phyloP scores from a whole-genome alignment of 352 stramenopile genomes.

The Thalassiosira hispida region DNA sequence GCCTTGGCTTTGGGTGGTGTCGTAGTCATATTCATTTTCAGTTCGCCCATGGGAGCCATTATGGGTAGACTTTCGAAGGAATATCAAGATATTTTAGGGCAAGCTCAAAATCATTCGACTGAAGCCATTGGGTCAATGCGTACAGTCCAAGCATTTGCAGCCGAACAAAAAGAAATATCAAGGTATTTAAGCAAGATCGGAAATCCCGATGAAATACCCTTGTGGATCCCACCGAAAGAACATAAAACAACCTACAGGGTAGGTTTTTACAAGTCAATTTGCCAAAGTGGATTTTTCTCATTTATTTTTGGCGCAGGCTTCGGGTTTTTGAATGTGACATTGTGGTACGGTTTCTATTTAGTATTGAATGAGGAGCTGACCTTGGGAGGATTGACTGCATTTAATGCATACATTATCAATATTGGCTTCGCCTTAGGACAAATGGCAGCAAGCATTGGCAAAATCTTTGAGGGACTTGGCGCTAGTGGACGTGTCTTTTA shows the following conservation, averaged over 20 bases:
- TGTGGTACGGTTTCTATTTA: constrained; percentile 92
- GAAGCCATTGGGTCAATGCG: constrained; percentile 81
- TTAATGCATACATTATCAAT: constrained; percentile 93
- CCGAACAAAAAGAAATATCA: constrained; percentile 67
- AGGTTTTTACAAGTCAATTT: constrained; percentile 68
- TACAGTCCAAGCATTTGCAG: constrained; percentile 81
- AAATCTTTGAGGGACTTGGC: constrained; percentile 51
- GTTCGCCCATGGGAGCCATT: constrained; percentile 48
- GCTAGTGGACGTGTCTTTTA: constrained; percentile 57
- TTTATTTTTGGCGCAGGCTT: constrained; percentile 64
- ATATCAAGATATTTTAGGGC: constrained; percentile 68
- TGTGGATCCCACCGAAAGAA: constrained; percentile 57
- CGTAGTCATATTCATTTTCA: constrained; percentile 34
- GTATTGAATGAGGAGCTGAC: constrained; percentile 88
- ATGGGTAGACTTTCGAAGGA: constrained; percentile 50
- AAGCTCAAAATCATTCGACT: constrained; percentile 78
- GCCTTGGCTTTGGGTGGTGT: constrained; percentile 47
- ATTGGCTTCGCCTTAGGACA: constrained; percentile 88
- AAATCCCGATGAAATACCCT: constrained; percentile 53
- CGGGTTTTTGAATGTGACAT: constrained; percentile 88
- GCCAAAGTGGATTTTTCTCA: constrained; percentile 55
- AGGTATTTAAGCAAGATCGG: constrained; percentile 69
- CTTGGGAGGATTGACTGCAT: constrained; percentile 91
- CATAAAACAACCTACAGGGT: constrained; percentile 66
- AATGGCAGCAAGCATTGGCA: constrained; percentile 25